These are phyloP conservation scores for Penicillium hordei DNA, from an alignment of 2,329 filamentous ascomycete species.

Conservation along the genomic window DNA sequence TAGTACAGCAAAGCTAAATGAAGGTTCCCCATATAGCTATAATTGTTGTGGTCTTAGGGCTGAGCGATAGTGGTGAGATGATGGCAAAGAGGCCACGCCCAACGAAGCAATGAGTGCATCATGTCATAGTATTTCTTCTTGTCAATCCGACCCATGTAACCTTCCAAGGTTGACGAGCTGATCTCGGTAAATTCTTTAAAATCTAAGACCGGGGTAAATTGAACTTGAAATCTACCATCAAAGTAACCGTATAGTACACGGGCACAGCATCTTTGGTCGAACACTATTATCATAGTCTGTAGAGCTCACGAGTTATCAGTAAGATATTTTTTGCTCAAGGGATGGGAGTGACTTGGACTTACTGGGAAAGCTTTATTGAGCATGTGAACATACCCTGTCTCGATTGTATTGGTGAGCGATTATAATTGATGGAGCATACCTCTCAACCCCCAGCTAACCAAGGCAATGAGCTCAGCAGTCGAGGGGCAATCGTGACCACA, in stretches of 20 bases:
- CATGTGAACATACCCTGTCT: background rate
- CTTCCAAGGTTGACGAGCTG: background rate
- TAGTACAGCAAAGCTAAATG: background rate
- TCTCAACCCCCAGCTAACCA: background rate
- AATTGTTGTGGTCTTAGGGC: background rate
- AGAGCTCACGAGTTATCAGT: background rate
- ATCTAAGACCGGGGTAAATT: background rate
- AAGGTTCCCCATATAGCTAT: background rate
- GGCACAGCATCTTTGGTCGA: background rate
- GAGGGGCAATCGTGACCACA: background rate
- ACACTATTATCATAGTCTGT: background rate
- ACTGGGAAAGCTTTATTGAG: background rate
- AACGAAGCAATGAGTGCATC: slow-evolving; percentile 2
- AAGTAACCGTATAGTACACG: background rate
- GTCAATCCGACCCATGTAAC: background rate
- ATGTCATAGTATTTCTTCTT: background rate
- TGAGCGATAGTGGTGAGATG: background rate
- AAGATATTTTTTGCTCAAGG: background rate
- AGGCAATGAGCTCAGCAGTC: background rate
- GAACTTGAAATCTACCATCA: background rate
- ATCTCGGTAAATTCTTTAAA: background rate
- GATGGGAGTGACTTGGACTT: background rate
- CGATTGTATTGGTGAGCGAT: background rate
- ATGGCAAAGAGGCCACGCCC: background rate
- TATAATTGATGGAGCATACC: background rate